Conservation (phyloP, 495 filamentous ascomycete species). For the Pyrenula aspistea region DNA sequence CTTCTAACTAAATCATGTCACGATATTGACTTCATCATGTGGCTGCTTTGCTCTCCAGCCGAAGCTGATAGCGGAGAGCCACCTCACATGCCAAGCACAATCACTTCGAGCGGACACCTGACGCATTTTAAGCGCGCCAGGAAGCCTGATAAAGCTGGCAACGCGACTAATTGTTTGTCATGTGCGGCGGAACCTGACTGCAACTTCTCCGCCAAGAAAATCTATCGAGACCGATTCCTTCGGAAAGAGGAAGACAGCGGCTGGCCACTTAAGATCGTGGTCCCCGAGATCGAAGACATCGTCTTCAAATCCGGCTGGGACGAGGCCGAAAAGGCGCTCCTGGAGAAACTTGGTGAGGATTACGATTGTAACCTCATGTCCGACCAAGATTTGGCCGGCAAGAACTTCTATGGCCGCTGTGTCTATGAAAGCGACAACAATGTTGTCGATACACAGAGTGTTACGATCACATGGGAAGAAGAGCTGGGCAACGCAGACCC, state of each 20-base stretch:
- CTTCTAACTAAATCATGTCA: conserved; percentile 91
- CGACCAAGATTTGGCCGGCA: conserved; percentile 36
- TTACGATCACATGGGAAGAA: conserved; percentile 76
- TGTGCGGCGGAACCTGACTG: conserved; percentile 65
- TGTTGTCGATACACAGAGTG: conserved; percentile 79
- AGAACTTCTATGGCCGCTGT: conserved; percentile 85
- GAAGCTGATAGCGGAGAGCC: conserved; percentile 12
- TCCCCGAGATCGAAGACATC: conserved; percentile 80
- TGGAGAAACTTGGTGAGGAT: conserved; percentile 45
- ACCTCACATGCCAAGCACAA: conserved; percentile 60
- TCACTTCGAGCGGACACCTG: conserved; percentile 54
- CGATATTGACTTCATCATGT: conserved; percentile 83
- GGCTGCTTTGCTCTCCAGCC: conserved; percentile 44
- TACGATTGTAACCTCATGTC: conserved; percentile 43
- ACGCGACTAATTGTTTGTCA: conserved; percentile 77
- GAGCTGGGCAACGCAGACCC: background rate
- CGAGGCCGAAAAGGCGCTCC: conserved; percentile 19
- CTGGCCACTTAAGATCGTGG: conserved; percentile 83
- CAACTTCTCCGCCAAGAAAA: conserved; percentile 68
- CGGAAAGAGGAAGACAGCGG: conserved; percentile 38
- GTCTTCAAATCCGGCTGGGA: conserved; percentile 11
- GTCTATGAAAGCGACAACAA: conserved; percentile 89
- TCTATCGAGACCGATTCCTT: conserved; percentile 57
- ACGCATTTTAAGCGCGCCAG: conserved; percentile 56
- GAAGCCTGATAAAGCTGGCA: conserved; percentile 62